Evolutionary conservation across 2,329 filamentous ascomycete species (phyloP).

Genomic region (Penicillium crustosum): DNA sequence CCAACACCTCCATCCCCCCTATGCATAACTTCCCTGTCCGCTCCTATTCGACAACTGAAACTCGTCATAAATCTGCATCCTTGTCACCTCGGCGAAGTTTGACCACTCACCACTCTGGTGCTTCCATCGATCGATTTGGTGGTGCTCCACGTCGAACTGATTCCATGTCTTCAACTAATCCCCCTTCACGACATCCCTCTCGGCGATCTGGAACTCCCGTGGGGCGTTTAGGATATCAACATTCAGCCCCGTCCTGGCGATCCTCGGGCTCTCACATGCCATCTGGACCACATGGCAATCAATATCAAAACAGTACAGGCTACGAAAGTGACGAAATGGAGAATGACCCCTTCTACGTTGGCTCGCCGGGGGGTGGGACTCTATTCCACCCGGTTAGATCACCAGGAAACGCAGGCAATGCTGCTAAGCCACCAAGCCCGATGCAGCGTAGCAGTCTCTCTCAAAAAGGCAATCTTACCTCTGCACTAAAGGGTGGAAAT

Average conservation of each 20-base stretch:
- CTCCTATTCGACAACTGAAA: constrained; percentile 25
- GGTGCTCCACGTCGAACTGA: constrained; percentile 33
- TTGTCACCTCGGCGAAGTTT: constrained; percentile 36
- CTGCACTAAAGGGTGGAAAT: constrained; percentile 35
- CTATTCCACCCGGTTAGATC: constrained; percentile 20
- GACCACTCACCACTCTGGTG: constrained; percentile 30
- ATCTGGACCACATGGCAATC: constrained; percentile 25
- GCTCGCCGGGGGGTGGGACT: constrained; percentile 17
- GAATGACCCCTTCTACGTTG: constrained; percentile 31
- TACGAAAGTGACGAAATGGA: constrained; percentile 23
- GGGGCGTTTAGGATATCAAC: constrained; percentile 6
- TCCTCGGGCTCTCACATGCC: constrained; percentile 17
- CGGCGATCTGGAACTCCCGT: constrained; percentile 16
- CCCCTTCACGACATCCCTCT: constrained; percentile 22
- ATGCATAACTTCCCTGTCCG: constrained; percentile 30
- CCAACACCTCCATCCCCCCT: constrained; percentile 26
- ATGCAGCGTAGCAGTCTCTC: constrained; percentile 25
- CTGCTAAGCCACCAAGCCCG: constrained; percentile 21
- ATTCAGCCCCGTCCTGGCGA: constrained; percentile 7
- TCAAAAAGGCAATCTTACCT: constrained; percentile 27
- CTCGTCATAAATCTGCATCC: constrained; percentile 25
- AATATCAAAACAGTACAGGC: constrained; percentile 26
- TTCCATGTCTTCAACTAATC: constrained; percentile 27
- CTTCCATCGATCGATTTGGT: constrained; percentile 26
- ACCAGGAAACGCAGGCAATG: constrained; percentile 19